Conservation (phyloP, 495 filamentous ascomycete species). For the Trypethelium eluteriae region DNA sequence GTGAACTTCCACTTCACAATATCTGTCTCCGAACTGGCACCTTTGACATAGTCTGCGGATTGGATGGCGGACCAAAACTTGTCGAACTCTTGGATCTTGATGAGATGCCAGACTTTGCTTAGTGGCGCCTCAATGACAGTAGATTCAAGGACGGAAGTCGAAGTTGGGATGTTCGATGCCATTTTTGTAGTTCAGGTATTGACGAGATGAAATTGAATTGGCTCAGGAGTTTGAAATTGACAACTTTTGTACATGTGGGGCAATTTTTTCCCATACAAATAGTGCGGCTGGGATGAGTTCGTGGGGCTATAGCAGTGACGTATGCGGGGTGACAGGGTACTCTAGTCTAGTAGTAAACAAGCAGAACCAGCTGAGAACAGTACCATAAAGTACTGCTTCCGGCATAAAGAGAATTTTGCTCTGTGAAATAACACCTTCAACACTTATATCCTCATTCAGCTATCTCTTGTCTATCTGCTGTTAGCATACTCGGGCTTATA, state of each 20-base stretch:
- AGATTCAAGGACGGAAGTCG: conserved; percentile 55
- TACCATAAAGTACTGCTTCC: too few relatives aligned
- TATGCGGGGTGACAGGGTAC: not conserved
- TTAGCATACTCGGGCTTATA: conserved; percentile 53
- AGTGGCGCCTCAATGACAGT: conserved; percentile 56
- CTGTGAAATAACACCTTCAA: too few relatives aligned
- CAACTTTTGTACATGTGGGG: too few relatives aligned
- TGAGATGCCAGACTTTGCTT: conserved; percentile 57
- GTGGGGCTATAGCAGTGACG: conserved; percentile 4
- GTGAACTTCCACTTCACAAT: conserved; percentile 57
- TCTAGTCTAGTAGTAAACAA: too few relatives aligned
- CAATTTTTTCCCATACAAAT: too few relatives aligned
- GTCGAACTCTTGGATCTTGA: conserved; percentile 55
- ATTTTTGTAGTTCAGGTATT: conserved; percentile 22
- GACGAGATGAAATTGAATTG: too few relatives aligned
- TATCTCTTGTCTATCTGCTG: not conserved
- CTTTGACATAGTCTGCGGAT: conserved; percentile 51
- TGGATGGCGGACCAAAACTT: conserved; percentile 52
- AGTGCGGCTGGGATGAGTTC: too few relatives aligned
- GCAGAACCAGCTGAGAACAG: too few relatives aligned
- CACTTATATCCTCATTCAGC: too few relatives aligned
- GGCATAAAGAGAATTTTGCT: too few relatives aligned
- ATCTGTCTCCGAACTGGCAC: conserved; percentile 52
- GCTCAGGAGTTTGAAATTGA: too few relatives aligned
- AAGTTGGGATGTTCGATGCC: conserved; percentile 50